phyloP scores from a whole-genome alignment of 140 eudicot genomes.

The Erigeron philadelphicus region DNA sequence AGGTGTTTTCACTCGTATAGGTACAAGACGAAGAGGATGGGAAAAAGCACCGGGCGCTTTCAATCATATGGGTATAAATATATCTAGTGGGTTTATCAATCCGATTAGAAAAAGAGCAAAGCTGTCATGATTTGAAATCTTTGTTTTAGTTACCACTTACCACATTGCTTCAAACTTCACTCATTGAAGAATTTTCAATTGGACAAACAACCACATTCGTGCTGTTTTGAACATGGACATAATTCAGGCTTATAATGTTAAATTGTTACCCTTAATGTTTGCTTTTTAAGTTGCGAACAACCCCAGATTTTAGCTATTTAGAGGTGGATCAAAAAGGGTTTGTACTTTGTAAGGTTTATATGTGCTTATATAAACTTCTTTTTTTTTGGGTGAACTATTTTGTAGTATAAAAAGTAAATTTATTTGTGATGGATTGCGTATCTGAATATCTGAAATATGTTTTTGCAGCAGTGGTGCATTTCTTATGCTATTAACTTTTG shows the following conservation, averaged over 20 bases:
- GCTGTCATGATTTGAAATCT: conserved; percentile 3
- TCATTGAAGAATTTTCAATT: conserved; percentile 8
- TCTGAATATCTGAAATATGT: too few relatives aligned
- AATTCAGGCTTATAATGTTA: neutral
- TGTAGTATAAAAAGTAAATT: too few relatives aligned
- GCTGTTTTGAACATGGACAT: conserved; percentile 5
- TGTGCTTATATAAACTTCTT: too few relatives aligned
- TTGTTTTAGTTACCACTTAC: neutral
- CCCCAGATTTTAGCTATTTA: neutral
- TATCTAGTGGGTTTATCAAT: too few relatives aligned
- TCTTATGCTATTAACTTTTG: too few relatives aligned
- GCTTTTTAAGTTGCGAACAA: neutral
- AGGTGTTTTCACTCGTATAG: conserved; percentile 14
- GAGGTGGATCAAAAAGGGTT: too few relatives aligned
- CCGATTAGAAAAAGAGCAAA: too few relatives aligned
- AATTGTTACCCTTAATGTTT: neutral
- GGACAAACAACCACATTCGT: conserved; percentile 13
- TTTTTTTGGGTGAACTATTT: too few relatives aligned
- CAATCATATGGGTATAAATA: too few relatives aligned
- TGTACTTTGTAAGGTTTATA: too few relatives aligned
- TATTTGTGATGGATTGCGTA: too few relatives aligned
- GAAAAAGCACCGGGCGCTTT: neutral
- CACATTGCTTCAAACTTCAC: conserved; percentile 11
- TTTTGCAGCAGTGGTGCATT: too few relatives aligned
- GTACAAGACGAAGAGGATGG: neutral